Conservation (phyloP, 2,329 filamentous ascomycete species). For the Paracorniculantispora psalliotae region DNA sequence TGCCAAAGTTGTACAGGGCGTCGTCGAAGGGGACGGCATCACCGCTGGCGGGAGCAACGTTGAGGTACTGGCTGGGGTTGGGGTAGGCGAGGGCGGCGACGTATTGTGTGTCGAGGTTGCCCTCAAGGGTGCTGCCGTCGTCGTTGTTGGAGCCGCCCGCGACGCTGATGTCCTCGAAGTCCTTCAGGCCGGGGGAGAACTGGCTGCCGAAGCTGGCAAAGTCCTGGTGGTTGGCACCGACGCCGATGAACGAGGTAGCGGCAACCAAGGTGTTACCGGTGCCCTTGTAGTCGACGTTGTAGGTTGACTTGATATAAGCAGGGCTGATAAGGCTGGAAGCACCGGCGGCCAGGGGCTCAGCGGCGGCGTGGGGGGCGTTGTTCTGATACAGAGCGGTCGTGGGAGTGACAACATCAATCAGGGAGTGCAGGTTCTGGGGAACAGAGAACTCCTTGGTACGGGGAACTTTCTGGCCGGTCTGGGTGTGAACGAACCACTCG, state of each 20-base stretch:
- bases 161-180: constrained; percentile 14
- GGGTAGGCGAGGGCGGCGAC: constrained; percentile 11
- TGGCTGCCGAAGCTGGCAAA: constrained; percentile 5
- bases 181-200: constrained; percentile 3
- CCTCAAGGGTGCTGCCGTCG: constrained; percentile 14
- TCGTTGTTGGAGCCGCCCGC: constrained; percentile 10
- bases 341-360: background rate
- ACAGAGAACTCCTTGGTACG: constrained; percentile 18
- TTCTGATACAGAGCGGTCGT: constrained; percentile 16
- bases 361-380: background rate
- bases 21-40: constrained; percentile 9
- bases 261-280: constrained; percentile 13
- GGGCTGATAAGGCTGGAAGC: constrained; percentile 9
- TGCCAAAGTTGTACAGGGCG: constrained; percentile 10
- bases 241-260: constrained; percentile 15
- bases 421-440: constrained; percentile 14
- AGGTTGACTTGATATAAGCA: constrained; percentile 14
- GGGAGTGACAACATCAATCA: constrained; percentile 17
- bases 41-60: constrained; percentile 3
- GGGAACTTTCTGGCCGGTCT: constrained; percentile 4
- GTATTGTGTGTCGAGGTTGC: constrained; percentile 18
- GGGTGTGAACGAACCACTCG: constrained; percentile 7
- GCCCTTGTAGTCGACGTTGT: constrained; percentile 16
- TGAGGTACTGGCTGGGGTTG: constrained; percentile 15
- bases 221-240: constrained; percentile 13